phyloP scores from a whole-genome alignment of 2,329 filamentous ascomycete species.

The Phialophora tarda region DNA sequence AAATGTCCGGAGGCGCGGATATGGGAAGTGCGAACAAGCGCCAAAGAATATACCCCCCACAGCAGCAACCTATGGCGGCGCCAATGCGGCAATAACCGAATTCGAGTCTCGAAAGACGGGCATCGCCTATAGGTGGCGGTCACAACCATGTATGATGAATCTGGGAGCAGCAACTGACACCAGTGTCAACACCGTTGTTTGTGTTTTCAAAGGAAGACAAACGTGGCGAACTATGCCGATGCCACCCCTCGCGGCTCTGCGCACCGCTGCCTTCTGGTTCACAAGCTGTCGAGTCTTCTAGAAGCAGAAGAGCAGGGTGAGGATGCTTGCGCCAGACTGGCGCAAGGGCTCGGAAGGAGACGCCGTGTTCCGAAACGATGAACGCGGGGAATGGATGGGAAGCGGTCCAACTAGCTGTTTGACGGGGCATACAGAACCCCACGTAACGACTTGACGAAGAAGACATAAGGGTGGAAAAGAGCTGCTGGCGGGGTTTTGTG shows the following conservation, averaged over 20 bases:
- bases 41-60: constrained; percentile 32
- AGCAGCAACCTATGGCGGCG: constrained; percentile 33
- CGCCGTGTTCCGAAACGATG: not conserved
- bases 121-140: not conserved
- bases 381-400: not conserved
- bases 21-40: constrained; percentile 34
- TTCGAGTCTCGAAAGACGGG: not conserved
- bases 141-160: not conserved
- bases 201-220: not conserved
- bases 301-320: not conserved
- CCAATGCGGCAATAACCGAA: constrained; percentile 32
- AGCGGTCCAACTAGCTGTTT: not conserved
- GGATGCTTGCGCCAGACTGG: not conserved
- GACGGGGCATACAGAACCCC: constrained; percentile 25
- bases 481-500: not conserved
- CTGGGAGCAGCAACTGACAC: not conserved
- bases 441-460: constrained; percentile 29
- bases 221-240: not conserved
- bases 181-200: not conserved
- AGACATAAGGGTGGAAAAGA: constrained; percentile 14
- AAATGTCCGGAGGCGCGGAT: constrained; percentile 33
- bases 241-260: not conserved
- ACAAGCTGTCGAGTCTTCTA: not conserved
- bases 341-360: not conserved
- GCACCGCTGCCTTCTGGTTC: not conserved